A percentile compares a stretch with the other conserved stretches of the same genome.
Evolutionary conservation across 179 eudicot species (phyloP).

Genomic region (Nepenthes alata): DNA sequence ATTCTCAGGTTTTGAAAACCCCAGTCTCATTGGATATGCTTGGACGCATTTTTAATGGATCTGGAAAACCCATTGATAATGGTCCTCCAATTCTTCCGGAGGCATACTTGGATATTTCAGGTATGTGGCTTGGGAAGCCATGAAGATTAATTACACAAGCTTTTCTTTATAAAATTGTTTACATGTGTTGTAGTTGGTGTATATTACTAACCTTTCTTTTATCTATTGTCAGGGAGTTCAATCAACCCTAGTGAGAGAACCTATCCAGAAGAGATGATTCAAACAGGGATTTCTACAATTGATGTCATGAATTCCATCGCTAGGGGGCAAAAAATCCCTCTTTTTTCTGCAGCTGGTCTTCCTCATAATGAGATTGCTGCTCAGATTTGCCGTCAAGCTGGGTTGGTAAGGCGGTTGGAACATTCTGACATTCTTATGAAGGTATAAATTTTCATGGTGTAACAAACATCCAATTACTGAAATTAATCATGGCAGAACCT

Average conservation of each 20-base stretch:
- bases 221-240: constrained; percentile 57
- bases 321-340: constrained; percentile 97
- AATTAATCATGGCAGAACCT: not conserved
- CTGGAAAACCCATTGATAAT: constrained; percentile 97
- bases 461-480: not conserved
- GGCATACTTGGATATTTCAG: constrained; percentile 97
- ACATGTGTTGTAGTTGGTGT: not conserved
- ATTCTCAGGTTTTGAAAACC: constrained; percentile 79
- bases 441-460: constrained; percentile 27
- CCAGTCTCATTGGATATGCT: constrained; percentile 99
- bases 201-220: not conserved
- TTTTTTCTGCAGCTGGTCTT: constrained; percentile 99
- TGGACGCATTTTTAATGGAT: constrained; percentile 97
- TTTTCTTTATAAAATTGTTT: not conserved
- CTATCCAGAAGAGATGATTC: constrained; percentile 99
- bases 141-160: not conserved
- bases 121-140: constrained; percentile 25
- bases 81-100: constrained; percentile 98
- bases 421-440: constrained; percentile 66
- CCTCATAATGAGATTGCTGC: constrained; percentile 99
- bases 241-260: constrained; percentile 99
- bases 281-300: constrained; percentile 95
- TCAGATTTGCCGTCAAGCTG: constrained; percentile 98
- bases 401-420: constrained; percentile 93
- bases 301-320: constrained; percentile 99